Conservation (phyloP, 2,329 filamentous ascomycete genomes). For the Xylariomycetidae sp. region DNA sequence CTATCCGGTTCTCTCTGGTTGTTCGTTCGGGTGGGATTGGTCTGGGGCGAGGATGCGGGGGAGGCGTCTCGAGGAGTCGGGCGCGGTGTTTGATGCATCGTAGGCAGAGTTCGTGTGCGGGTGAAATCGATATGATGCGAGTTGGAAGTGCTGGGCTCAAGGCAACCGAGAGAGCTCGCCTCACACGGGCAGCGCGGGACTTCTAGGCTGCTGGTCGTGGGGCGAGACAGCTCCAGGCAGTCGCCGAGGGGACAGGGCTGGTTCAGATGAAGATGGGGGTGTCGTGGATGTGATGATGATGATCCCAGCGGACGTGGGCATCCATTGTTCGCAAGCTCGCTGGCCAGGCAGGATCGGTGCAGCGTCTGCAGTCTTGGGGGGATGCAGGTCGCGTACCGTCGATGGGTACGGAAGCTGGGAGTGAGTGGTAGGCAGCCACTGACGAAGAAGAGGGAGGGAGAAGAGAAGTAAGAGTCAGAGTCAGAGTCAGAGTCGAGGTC, state of each 20-base stretch:
- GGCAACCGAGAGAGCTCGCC: too few species aligned
- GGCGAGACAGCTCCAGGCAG: too few species aligned
- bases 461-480: too few species aligned
- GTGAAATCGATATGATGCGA: too few species aligned
- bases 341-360: slow-evolving; percentile 11
- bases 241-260: too few species aligned
- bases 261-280: slow-evolving; percentile 19
- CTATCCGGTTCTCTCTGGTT: slow-evolving; percentile 60
- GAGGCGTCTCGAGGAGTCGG: slow-evolving; percentile 66
- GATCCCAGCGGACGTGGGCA: slow-evolving; percentile 30
- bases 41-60: slow-evolving; percentile 64
- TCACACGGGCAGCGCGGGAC: too few species aligned
- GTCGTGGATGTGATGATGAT: slow-evolving; percentile 25
- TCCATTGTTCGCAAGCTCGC: slow-evolving; percentile 27
- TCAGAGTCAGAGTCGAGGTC: too few species aligned
- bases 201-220: too few species aligned
- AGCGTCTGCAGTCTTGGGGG: slow-evolving; percentile 1
- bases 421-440: slow-evolving; percentile 3
- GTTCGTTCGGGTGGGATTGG: slow-evolving; percentile 66
- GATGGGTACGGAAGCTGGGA: slow-evolving; percentile 15
- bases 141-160: too few species aligned
- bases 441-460: too few species aligned
- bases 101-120: too few species aligned
- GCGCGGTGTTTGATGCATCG: slow-evolving; percentile 88
- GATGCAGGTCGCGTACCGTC: slow-evolving; percentile 2